These are phyloP conservation scores for Chytriomyces sp. DNA, from an alignment of 192 early-diverging fungal species.

Conservation along the genomic window DNA sequence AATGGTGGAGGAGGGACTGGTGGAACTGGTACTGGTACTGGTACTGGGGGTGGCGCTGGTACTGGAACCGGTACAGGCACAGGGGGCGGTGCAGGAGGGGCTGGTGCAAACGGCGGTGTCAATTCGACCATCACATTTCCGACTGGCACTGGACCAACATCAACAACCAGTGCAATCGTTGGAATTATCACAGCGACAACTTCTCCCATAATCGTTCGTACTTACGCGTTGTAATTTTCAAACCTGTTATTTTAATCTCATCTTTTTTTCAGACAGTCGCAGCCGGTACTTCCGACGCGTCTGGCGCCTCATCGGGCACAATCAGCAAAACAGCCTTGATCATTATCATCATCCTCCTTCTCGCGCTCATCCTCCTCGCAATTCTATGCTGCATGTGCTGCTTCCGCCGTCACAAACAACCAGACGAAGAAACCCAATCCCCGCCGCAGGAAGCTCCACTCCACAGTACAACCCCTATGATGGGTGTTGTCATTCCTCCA, in stretches of 20 bases:
- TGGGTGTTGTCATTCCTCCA: too few species aligned
- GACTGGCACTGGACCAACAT: background rate
- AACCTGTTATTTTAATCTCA: background rate
- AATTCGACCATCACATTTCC: background rate
- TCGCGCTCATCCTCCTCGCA: background rate
- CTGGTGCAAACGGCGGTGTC: background rate
- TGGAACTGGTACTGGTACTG: background rate
- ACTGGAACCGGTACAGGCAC: slow-evolving; percentile 11
- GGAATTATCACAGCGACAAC: background rate
- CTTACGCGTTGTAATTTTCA: background rate
- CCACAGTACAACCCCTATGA: too few species aligned
- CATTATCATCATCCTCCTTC: background rate
- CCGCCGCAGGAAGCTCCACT: too few species aligned
- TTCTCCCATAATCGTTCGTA: background rate
- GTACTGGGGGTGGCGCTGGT: background rate
- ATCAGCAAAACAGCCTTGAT: background rate
- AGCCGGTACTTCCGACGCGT: too few species aligned
- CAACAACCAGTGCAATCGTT: background rate
- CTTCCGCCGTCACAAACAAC: too few species aligned
- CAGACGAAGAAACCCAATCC: too few species aligned
- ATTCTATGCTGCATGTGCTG: background rate
- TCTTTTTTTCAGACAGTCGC: too few species aligned
- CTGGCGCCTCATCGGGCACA: too few species aligned
- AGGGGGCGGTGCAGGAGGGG: background rate
- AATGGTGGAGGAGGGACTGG: background rate